Conservation (phyloP, 352 stramenopile genomes). For the Pythium phragmiticola region DNA sequence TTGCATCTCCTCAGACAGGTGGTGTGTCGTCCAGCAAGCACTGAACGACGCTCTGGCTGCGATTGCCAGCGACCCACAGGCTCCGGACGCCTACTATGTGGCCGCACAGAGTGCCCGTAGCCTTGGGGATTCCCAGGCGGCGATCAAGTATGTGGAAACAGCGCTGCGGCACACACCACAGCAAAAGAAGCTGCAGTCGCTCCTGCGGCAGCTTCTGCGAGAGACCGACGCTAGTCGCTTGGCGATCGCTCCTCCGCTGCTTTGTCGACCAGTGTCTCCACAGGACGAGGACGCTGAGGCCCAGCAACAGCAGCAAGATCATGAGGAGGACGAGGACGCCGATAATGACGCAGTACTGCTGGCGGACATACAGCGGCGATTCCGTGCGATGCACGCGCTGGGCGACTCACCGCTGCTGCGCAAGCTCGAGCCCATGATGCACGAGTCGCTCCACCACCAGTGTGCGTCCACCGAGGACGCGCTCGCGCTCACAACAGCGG, state of each 20-base stretch:
- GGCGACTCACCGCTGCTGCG: constrained; percentile 31
- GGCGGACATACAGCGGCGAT: not conserved
- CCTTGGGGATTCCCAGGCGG: constrained; percentile 34
- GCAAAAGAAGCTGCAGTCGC: constrained; percentile 27
- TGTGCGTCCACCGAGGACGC: constrained; percentile 39
- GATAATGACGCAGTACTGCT: not conserved
- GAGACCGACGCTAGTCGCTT: constrained; percentile 24
- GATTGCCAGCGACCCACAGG: constrained; percentile 15
- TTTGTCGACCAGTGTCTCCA: constrained; percentile 17
- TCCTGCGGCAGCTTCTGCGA: constrained; percentile 35
- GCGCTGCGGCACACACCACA: constrained; percentile 26
- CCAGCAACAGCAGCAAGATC: constrained; percentile 16
- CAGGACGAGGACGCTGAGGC: not conserved
- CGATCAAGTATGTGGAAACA: constrained; percentile 27
- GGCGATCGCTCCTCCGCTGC: constrained; percentile 9
- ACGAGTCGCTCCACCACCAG: constrained; percentile 55
- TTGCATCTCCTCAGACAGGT: not conserved
- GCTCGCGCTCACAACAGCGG: constrained; percentile 15
- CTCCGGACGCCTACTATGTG: constrained; percentile 29
- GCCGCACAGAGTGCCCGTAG: constrained; percentile 41
- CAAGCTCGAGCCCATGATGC: constrained; percentile 47
- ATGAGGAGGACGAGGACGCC: constrained; percentile 2
- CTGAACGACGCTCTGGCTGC: constrained; percentile 36
- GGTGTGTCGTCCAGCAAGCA: constrained; percentile 42
- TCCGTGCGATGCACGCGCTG: constrained; percentile 31